Evolutionary conservation across 768 basidiomycete species (phyloP), one percentile per base, ranked within the genome.

Genomic region (Russula griseocarnosa): DNA sequence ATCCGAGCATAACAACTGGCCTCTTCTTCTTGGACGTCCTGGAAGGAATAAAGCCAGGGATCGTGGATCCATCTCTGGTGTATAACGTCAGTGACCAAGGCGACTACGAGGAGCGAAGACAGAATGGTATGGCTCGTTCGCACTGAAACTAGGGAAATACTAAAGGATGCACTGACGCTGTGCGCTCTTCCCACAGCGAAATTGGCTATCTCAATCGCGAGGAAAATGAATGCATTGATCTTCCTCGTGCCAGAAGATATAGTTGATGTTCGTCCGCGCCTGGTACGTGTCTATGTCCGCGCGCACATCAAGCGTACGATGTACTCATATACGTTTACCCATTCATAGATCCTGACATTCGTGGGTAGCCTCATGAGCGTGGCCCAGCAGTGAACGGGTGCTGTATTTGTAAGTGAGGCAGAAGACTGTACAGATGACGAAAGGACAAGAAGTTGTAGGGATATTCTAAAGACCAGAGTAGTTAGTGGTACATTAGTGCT

Each of bases 181-280:
- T 30, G 52, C 16, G 22, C 55, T 51, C n/a, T 66, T 59, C 46
- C 22, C 62, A 9, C 67, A 97, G 95, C 95, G 18, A 98, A 98
- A 83, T 76, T 98, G 67, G 96, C 94, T 9, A 98, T 98, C 70
- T 98, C 96, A 3, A 98, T 98, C 69, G 95, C 96, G n/a, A 82
- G 96, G 71, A 98, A 98, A 82, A 88, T 95, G 87, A 92, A 93
- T 59, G 92, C 92, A 5, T 76, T 97, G 69, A 98, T 98, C 70
- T 98, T 98, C 82, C 77, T 98, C 63, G 96, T 98, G 0, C 94
- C 96, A 0, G 96, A 98, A 72, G 94, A 94, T 76, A 94, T 98
- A 69, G 94, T 98, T 40, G 95, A 98, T 73, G 83, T 98, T 65
- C 86, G 96, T 49, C 86, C 94, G 36, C 86, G 92, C 63, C 80